Base-by-base conservation (phyloP, 768 basidiomycete species). In the Russula virescens region DNA sequence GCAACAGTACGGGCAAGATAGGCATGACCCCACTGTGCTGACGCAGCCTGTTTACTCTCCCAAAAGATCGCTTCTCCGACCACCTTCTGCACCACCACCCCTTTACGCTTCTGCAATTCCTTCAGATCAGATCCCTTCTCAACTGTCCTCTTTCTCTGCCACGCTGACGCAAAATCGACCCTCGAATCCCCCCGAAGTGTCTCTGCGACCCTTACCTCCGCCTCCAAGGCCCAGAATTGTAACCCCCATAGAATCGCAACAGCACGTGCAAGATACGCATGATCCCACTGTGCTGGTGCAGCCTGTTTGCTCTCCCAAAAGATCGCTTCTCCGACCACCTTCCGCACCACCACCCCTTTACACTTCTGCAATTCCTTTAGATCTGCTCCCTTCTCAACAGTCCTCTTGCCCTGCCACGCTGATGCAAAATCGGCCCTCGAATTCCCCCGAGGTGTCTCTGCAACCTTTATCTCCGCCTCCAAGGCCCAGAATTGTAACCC, bases 291-390 rank as follows among this genome's bases (percentile, higher is more conserved):
- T 8, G 21, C n/a, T 25, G 26, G 34, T n/a, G 23, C n/a, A n/a
- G n/a, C 52, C 11, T 18, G 8, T 14, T 21, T 34, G 5, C 43
- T 16, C 51, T 46, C 8, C 51, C 35, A 52, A 43, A 47, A 52
- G 16, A 21, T 5, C 11, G 10, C 42, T 11, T 50, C 8, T 21
- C 21, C 56, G 34, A 16, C 21, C 1, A 21, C 2, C 45, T 10
- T 38, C 52, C 4, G 45, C 35, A 4, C 49, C 61, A 16, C 62
- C 62, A 3, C 61, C 61, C 18, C 55, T 49, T 9, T 63, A 63
- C 45, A 38, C 43, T 19, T n/a, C 0, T 5, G 56, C 42, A 11
- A n/a, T n/a, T n/a, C n/a, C n/a, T n/a, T 31, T 10, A 18, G 10
- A 25, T 13, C 11, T 52, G 7, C 25, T 19, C 23, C 46, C 9